A percentile compares a stretch with the other conserved stretches of the same genome.
Evolutionary conservation across 305 asterid species (phyloP).

Genomic region (Plantago coronopus): DNA sequence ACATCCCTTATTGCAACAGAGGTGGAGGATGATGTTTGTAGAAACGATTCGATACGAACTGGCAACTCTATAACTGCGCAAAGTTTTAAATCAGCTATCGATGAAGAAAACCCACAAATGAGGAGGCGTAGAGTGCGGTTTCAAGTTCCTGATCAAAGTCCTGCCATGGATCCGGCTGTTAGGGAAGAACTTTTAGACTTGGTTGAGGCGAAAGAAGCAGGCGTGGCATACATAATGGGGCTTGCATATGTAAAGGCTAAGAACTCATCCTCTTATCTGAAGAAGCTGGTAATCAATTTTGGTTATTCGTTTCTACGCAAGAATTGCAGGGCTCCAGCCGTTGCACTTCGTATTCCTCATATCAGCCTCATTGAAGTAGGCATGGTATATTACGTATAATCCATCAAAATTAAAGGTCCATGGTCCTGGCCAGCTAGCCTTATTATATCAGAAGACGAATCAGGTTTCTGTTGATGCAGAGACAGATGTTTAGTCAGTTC

Average conservation of each 20-base stretch:
- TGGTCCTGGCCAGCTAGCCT: no score
- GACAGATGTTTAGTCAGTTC: no score
- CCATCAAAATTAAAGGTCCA: constrained; percentile 18
- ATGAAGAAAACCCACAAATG: constrained; percentile 59
- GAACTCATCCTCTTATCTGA: constrained; percentile 45
- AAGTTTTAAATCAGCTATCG: constrained; percentile 64
- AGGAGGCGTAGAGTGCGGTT: constrained; percentile 70
- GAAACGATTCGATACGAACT: constrained; percentile 50
- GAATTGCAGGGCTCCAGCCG: constrained; percentile 62
- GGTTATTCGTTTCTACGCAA: constrained; percentile 57
- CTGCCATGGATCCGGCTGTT: constrained; percentile 60
- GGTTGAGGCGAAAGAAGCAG: constrained; percentile 89
- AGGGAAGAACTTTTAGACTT: constrained; percentile 76
- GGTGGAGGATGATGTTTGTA: constrained; percentile 40
- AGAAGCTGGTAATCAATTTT: constrained; percentile 51
- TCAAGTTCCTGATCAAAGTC: constrained; percentile 49
- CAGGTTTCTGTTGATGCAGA: no score
- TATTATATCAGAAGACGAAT: no score
- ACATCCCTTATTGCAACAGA: constrained; percentile 44
- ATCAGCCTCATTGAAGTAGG: constrained; percentile 68
- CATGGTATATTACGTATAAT: constrained; percentile 70
- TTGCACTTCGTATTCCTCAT: constrained; percentile 56
- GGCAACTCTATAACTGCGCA: constrained; percentile 69
- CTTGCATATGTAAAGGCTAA: constrained; percentile 63
- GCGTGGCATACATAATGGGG: constrained; percentile 77